phyloP scores from a whole-genome alignment of 83 land plant genomes.

The Diphasiastrum complanatum region DNA sequence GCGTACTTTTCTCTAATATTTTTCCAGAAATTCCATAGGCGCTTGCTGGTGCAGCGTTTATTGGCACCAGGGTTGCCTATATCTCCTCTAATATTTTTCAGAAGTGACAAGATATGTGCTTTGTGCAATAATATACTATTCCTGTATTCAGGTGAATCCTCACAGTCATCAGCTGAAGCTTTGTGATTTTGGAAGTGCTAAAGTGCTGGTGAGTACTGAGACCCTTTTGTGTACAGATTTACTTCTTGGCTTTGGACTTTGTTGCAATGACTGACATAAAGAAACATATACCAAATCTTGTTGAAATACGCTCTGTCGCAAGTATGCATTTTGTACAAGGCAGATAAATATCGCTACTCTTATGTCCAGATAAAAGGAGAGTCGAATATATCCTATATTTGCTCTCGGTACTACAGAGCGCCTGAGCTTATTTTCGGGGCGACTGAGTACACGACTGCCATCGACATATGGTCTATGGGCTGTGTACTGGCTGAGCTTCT shows the following conservation, averaged over 20 bases:
- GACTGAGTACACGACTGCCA: constrained; percentile 11
- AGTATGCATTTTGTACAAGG: neutral
- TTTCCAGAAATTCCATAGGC: neutral
- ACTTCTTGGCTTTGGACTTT: too few species aligned
- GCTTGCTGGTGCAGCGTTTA: too few species aligned
- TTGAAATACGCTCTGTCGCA: too few species aligned
- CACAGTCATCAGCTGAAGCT: constrained; percentile 19
- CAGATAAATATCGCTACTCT: neutral
- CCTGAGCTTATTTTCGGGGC: constrained; percentile 20
- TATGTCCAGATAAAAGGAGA: constrained; percentile 8
- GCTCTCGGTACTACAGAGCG: constrained; percentile 16
- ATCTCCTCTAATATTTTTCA: neutral
- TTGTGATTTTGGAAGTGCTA: constrained; percentile 19
- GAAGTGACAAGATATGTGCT: neutral
- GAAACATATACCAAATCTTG: too few species aligned
- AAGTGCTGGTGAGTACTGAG: constrained; percentile 8
- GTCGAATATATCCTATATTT: constrained; percentile 9
- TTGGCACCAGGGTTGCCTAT: neutral
- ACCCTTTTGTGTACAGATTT: too few species aligned
- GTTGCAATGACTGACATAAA: neutral
- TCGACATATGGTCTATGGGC: constrained; percentile 18
- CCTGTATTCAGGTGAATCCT: constrained; percentile 10
- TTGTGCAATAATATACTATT: neutral
- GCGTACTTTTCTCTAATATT: neutral
- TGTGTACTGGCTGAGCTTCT: constrained; percentile 21